phyloP scores from a whole-genome alignment of 352 stramenopile genomes.

The Phytophthora pinifolia region DNA sequence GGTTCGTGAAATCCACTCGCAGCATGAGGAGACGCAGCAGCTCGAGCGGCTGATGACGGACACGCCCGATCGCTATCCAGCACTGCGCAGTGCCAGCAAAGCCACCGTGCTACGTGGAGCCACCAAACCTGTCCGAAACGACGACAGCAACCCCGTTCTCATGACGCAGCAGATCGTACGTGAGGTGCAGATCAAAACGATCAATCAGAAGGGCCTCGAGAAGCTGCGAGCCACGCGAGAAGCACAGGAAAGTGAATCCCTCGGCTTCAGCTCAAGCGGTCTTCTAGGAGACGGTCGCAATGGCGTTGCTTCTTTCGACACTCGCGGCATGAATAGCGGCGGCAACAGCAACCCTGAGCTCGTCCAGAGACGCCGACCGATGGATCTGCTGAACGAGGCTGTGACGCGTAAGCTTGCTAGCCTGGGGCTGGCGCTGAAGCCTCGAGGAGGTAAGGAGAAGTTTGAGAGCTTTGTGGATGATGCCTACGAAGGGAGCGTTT shows the following conservation, averaged over 20 bases:
- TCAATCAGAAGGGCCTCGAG: constrained; percentile 83
- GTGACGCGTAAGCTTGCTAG: constrained; percentile 40
- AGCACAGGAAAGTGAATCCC: constrained; percentile 51
- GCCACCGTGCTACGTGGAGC: constrained; percentile 58
- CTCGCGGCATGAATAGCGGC: constrained; percentile 23
- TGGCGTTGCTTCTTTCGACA: constrained; percentile 34
- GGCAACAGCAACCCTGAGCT: constrained; percentile 37
- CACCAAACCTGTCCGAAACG: constrained; percentile 70
- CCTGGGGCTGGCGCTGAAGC: constrained; percentile 32
- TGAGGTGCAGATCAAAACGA: constrained; percentile 90
- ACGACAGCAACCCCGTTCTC: constrained; percentile 50
- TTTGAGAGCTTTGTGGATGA: constrained; percentile 73
- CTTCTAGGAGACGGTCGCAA: constrained; percentile 22
- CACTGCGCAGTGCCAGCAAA: constrained; percentile 63
- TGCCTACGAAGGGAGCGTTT: constrained; percentile 37
- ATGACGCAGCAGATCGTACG: constrained; percentile 81
- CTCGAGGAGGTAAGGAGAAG: constrained; percentile 52
- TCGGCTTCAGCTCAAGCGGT: constrained; percentile 21
- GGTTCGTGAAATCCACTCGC: constrained; percentile 56
- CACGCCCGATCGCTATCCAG: constrained; percentile 59
- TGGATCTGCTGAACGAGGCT: constrained; percentile 67
- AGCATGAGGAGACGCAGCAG: constrained; percentile 83
- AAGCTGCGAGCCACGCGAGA: constrained; percentile 79
- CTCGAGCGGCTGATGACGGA: constrained; percentile 69
- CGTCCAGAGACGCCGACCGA: constrained; percentile 50